These are phyloP conservation scores for Strigomonas galati DNA, from an alignment of 208 protist species.

Conservation along the genomic window DNA sequence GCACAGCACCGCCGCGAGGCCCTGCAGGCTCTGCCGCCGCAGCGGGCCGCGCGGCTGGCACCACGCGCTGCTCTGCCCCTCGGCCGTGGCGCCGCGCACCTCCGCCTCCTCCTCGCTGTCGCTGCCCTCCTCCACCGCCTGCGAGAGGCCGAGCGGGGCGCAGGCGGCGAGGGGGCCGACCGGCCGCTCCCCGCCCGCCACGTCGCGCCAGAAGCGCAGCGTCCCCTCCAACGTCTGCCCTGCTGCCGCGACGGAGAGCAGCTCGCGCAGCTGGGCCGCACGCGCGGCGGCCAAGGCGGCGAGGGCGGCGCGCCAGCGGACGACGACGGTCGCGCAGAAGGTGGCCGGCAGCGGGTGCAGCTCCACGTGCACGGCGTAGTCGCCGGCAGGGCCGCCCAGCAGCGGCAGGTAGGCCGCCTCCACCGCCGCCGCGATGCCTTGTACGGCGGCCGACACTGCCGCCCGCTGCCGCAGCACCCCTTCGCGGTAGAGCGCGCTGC, in stretches of 20 bases:
- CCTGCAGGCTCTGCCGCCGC: constrained; percentile 29
- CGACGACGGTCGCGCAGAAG: constrained; percentile 35
- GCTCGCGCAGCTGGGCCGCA: constrained; percentile 25
- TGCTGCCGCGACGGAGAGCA: constrained; percentile 42
- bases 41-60: neutral
- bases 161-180: constrained; percentile 12
- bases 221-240: constrained; percentile 62
- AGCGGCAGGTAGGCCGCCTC: neutral
- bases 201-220: constrained; percentile 58
- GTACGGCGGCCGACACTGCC: constrained; percentile 22
- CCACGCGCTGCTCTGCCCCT: constrained; percentile 11
- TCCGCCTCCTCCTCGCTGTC: neutral
- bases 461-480: constrained; percentile 39
- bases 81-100: neutral
- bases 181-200: constrained; percentile 26
- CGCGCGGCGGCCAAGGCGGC: constrained; percentile 23
- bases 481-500: constrained; percentile 42
- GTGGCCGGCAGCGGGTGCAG: constrained; percentile 32
- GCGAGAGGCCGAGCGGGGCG: constrained; percentile 28
- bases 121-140: neutral
- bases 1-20: constrained; percentile 65
- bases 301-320: constrained; percentile 39
- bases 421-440: constrained; percentile 14
- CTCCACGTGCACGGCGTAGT: constrained; percentile 67
- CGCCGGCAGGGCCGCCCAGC: neutral